These are phyloP conservation scores for Pulveroboletus sp. DNA, from an alignment of 768 basidiomycete genomes.

Conservation along the genomic window DNA sequence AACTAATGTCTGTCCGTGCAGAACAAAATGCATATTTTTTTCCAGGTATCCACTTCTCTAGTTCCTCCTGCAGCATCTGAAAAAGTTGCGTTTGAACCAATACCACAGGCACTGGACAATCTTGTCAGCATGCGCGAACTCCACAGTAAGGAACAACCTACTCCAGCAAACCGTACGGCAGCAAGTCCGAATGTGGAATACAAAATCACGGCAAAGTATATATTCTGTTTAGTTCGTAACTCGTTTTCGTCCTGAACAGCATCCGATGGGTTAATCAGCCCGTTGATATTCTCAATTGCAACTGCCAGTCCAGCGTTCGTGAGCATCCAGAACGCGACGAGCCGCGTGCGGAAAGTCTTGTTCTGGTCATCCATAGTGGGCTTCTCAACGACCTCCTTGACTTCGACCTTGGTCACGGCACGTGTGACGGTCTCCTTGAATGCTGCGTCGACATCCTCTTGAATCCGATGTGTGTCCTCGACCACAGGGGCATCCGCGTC, in stretches of 20 bases:
- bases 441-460: constrained; percentile 84
- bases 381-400: constrained; percentile 64
- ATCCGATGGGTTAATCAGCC: constrained; percentile 42
- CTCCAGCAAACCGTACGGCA: constrained; percentile 69
- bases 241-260: constrained; percentile 36
- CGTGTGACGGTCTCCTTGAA: constrained; percentile 92
- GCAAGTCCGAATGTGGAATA: constrained; percentile 76
- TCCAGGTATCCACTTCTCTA: constrained; percentile 29
- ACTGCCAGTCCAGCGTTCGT: constrained; percentile 65
- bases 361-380: constrained; percentile 87
- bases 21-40: constrained; percentile 14
- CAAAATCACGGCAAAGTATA: constrained; percentile 73
- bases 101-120: constrained; percentile 66
- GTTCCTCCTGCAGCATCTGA: constrained; percentile 74
- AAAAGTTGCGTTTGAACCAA: constrained; percentile 78
- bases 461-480: constrained; percentile 76
- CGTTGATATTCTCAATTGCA: constrained; percentile 72
- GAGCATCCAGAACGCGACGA: constrained; percentile 81
- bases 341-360: constrained; percentile 87
- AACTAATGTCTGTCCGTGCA: constrained; percentile 24
- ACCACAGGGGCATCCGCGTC: constrained; percentile 74
- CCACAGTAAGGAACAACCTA: constrained; percentile 35
- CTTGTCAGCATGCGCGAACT: background rate
- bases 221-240: constrained; percentile 46
- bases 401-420: constrained; percentile 70